Conservation (phyloP, 2,329 filamentous ascomycete species). For the Cladosporium sp. region DNA sequence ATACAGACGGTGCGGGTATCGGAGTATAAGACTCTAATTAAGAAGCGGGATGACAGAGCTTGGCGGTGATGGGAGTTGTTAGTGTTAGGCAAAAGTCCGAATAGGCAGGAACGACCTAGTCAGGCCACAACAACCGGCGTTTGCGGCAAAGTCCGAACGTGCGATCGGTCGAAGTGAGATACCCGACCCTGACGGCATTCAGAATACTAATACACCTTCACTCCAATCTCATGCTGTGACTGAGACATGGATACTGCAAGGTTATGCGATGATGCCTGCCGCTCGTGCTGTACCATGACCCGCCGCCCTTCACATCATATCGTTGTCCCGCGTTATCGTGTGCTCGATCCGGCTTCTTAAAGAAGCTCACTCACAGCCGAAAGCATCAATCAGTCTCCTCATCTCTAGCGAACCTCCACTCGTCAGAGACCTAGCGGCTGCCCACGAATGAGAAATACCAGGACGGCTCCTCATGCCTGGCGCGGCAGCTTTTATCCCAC, state of each 20-base stretch:
- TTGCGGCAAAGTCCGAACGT: background rate
- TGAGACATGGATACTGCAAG: background rate
- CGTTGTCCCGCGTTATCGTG: no score
- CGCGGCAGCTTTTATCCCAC: conserved; percentile 32
- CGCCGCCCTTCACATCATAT: background rate
- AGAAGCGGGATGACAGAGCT: background rate
- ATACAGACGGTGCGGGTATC: no score
- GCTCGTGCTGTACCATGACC: background rate
- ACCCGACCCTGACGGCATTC: no score
- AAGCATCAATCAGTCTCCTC: background rate
- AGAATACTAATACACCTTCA: background rate
- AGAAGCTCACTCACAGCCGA: background rate
- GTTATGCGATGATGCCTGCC: background rate
- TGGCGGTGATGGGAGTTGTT: background rate
- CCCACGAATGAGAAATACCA: conserved; percentile 37
- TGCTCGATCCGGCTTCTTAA: background rate
- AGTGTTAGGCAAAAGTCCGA: background rate
- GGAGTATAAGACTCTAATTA: background rate
- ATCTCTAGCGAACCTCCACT: background rate
- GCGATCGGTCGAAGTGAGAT: no score
- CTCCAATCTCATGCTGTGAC: background rate
- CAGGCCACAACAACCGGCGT: no score
- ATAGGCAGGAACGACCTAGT: background rate
- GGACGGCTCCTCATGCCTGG: conserved; percentile 31
- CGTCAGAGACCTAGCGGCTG: conserved; percentile 4